Percentiles rank a stretch among this genome's conserved stretches.
Evolutionary conservation across 495 filamentous ascomycete species (phyloP).

Genomic region (Amorphotheca resinae): DNA sequence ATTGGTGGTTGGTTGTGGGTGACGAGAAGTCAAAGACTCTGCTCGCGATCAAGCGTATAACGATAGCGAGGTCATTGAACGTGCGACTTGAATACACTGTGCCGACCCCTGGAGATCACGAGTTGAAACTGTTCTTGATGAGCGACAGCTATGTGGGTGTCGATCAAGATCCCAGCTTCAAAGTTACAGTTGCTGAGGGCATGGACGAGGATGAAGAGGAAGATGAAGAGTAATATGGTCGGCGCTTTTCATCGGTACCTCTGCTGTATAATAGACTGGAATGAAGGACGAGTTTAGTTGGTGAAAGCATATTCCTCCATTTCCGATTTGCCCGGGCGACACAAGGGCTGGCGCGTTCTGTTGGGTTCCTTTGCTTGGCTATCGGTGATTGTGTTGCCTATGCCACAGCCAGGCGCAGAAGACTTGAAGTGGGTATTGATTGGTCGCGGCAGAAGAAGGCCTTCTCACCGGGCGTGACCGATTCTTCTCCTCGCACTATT

Average conservation of each 20-base stretch:
- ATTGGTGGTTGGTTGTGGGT: slow-evolving; percentile 90
- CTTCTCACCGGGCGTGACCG: too few relatives aligned
- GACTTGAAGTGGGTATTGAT: too few relatives aligned
- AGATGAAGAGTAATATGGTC: slow-evolving; percentile 10
- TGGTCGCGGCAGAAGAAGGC: too few relatives aligned
- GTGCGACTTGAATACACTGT: slow-evolving; percentile 79
- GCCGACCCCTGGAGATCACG: slow-evolving; percentile 70
- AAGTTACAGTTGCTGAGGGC: slow-evolving; percentile 72
- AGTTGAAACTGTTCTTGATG: slow-evolving; percentile 88
- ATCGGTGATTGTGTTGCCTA: slow-evolving; percentile 19
- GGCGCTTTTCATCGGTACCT: slow-evolving; percentile 2
- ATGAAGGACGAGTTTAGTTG: slow-evolving; percentile 15
- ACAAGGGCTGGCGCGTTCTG: slow-evolving; percentile 1
- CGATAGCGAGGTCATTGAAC: slow-evolving; percentile 65
- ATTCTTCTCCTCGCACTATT: too few relatives aligned
- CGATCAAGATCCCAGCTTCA: slow-evolving; percentile 87
- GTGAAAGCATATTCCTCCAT: slow-evolving; percentile 5
- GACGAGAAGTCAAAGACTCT: slow-evolving; percentile 78
- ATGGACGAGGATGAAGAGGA: slow-evolving; percentile 87
- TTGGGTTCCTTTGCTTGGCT: slow-evolving; percentile 12
- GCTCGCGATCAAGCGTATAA: slow-evolving; percentile 88
- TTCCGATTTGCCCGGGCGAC: neutral
- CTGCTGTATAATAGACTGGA: slow-evolving; percentile 21
- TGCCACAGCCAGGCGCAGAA: slow-evolving; percentile 13
- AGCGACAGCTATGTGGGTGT: slow-evolving; percentile 96